Base-by-base conservation (phyloP, 2,329 filamentous ascomycete genomes). In the Colletotrichum ledebouriae region DNA sequence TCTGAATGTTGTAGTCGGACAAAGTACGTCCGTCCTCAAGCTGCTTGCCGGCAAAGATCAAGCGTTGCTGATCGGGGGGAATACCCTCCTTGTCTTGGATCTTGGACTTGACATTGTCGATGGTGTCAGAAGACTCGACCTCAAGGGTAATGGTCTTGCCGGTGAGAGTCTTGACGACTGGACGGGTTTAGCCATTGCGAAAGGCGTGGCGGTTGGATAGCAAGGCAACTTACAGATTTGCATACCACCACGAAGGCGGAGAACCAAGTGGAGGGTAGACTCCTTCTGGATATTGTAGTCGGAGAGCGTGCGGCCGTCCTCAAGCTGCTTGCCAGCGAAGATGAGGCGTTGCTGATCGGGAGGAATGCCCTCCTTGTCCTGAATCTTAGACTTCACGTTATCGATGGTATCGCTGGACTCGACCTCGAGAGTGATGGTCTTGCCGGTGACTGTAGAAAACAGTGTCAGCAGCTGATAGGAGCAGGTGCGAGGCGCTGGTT, bases 1-100 rank as follows among this genome's bases (percentile, higher is more conserved):
- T 97, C 82, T 97, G 94, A 60, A 97, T 97, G 84, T 97, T 97
- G 88, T 97, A 97, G 80, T 97, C 94, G 70, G 88, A 91, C 0
- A 97, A 86, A 33, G 94, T 97, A 61, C 94, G 93, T 71, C 95
- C 94, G 74, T 98, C 95, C 81, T 98, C 95, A 4, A 98, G 89
- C 80, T 98, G 94, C 87, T 98, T 98, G 65, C 94, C 95, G 50
- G 94, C 94, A 74, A 98, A 98, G 80, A 98, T 98, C 73, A 98
- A 82, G 75, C 94, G 95, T 85, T 98, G 94, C 83, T 98, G 94
- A 78, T 98, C 94, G 11, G 94, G 94, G 53, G 94, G 95, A 64
- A 98, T 98, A 29, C 94, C 94, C 82, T 98, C 94, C 89, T 98
- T 98, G 77, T 98, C 94, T 82, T 98, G 94, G 49, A 98, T 98